These are phyloP conservation scores for Solanum clarkiae DNA, from an alignment of 257 asterid genomes.

Conservation along the genomic window DNA sequence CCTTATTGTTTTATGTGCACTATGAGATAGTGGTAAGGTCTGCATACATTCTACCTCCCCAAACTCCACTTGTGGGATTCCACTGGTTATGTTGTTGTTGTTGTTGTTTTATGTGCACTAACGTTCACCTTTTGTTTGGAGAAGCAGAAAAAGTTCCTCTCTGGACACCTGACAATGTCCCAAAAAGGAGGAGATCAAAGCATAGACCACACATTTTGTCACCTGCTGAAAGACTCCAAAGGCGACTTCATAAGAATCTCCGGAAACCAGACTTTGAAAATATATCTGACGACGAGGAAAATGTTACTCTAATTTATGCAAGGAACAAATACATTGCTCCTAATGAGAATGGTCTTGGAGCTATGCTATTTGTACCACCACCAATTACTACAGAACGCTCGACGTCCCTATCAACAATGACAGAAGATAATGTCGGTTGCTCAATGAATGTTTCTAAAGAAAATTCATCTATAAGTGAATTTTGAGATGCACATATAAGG, in stretches of 20 bases:
- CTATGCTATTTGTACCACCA: slow-evolving; percentile 5
- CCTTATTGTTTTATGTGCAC: background rate
- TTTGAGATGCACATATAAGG: background rate
- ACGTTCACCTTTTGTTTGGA: background rate
- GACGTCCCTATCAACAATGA: background rate
- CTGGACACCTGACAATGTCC: slow-evolving; percentile 11
- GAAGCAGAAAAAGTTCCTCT: background rate
- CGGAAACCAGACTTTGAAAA: background rate
- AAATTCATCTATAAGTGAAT: background rate
- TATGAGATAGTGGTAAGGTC: background rate
- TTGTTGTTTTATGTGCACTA: background rate
- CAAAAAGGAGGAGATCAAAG: slow-evolving; percentile 27
- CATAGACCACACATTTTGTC: slow-evolving; percentile 14
- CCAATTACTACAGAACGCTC: background rate
- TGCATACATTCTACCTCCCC: too few species aligned
- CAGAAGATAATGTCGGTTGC: background rate
- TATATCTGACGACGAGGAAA: background rate
- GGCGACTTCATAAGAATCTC: slow-evolving; percentile 3
- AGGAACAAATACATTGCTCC: slow-evolving; percentile 14
- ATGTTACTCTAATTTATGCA: slow-evolving; percentile 12
- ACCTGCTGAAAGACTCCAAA: slow-evolving; percentile 16
- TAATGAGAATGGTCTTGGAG: slow-evolving; percentile 55
- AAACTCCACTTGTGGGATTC: too few species aligned
- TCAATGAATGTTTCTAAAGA: background rate
- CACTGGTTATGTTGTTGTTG: too few species aligned